Conservation (phyloP, 768 basidiomycete genomes). For the Dacryopinax spathularia region DNA sequence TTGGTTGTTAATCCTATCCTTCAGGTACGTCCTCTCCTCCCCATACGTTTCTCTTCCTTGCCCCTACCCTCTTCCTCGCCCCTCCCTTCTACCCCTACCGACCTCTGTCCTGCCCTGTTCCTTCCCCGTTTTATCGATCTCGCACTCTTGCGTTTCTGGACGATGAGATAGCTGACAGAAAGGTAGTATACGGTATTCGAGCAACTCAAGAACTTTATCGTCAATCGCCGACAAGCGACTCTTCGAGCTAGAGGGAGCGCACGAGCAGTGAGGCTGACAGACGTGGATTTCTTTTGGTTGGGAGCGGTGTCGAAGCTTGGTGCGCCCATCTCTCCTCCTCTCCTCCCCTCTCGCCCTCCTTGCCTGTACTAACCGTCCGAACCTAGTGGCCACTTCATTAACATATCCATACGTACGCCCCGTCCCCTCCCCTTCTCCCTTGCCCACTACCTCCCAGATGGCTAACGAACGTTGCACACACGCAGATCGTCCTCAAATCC, state of each 20-base stretch:
- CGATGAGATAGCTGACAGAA: not conserved
- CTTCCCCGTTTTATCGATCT: not conserved
- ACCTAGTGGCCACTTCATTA: slow-evolving; percentile 31
- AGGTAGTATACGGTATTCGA: slow-evolving; percentile 91
- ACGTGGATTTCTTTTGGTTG: slow-evolving; percentile 88
- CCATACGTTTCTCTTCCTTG: no score
- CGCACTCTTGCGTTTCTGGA: not conserved
- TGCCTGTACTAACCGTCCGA: slow-evolving; percentile 30
- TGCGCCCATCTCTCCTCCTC: slow-evolving; percentile 6
- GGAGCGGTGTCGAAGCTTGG: slow-evolving; percentile 83
- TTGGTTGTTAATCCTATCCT: slow-evolving; percentile 91
- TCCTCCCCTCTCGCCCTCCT: not conserved
- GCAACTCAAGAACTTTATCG: slow-evolving; percentile 75
- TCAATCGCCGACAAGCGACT: slow-evolving; percentile 45
- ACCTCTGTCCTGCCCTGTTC: no score
- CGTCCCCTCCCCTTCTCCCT: not conserved
- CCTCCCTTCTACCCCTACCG: not conserved
- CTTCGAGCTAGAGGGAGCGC: slow-evolving; percentile 35
- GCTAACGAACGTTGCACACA: not conserved
- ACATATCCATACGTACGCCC: slow-evolving; percentile 63
- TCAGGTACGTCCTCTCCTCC: slow-evolving; percentile 22
- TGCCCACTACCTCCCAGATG: not conserved
- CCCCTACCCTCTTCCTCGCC: not conserved
- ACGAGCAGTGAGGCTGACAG: slow-evolving; percentile 39
- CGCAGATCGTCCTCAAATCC: slow-evolving; percentile 48